Evolutionary conservation across 352 stramenopile species (phyloP).

Genomic region (Pythium dissotocum): DNA sequence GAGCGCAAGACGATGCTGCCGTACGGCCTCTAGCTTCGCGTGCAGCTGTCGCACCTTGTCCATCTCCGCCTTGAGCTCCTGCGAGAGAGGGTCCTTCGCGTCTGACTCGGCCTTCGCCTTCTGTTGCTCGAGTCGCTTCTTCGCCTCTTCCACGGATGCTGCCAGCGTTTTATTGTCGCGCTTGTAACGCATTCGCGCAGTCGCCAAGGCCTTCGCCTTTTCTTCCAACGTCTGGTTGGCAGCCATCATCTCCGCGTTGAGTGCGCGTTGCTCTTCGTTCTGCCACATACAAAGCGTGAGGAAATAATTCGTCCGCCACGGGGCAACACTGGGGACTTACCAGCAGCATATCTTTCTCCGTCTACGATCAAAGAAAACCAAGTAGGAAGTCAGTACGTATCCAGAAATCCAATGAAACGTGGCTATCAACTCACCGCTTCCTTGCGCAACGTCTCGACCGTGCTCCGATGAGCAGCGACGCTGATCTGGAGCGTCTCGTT

Average conservation of each 20-base stretch:
- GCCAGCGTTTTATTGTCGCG: constrained; percentile 84
- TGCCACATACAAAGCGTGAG: constrained; percentile 24
- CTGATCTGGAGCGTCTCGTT: constrained; percentile 77
- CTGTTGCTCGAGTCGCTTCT: constrained; percentile 81
- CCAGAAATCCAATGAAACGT: no score
- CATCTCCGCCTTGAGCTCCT: constrained; percentile 85
- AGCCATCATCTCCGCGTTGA: constrained; percentile 82
- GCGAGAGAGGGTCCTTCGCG: constrained; percentile 72
- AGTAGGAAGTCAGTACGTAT: not conserved
- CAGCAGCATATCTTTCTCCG: constrained; percentile 85
- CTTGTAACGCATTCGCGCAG: constrained; percentile 89
- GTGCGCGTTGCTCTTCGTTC: constrained; percentile 87
- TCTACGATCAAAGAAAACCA: constrained; percentile 39
- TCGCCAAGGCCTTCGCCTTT: constrained; percentile 85
- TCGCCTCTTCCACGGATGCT: constrained; percentile 72
- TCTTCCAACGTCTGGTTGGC: constrained; percentile 86
- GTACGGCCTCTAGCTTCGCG: constrained; percentile 82
- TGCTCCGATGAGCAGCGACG: constrained; percentile 56
- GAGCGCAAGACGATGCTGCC: constrained; percentile 81
- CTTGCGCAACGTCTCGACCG: constrained; percentile 77
- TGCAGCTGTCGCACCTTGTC: constrained; percentile 84
- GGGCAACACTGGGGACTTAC: constrained; percentile 32
- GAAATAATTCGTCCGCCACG: not conserved
- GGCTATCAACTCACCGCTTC: constrained; percentile 59
- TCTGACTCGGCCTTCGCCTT: constrained; percentile 75